A percentile compares a stretch with the other conserved stretches of the same genome.
These are phyloP conservation scores for Marasmius fiardii DNA, from an alignment of 1,284 basidiomycete genomes.

Conservation along the genomic window DNA sequence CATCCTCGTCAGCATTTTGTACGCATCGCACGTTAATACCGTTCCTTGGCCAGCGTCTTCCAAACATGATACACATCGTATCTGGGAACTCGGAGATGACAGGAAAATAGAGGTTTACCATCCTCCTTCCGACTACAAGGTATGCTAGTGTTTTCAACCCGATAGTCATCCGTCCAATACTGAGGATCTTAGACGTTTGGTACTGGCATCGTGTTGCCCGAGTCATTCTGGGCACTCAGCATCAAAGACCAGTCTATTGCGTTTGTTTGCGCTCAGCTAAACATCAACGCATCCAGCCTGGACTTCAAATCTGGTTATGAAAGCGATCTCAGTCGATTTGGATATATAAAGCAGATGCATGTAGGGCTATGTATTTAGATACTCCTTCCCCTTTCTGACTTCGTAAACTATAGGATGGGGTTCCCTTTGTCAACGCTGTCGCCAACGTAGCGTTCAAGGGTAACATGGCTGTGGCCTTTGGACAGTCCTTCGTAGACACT, in stretches of 20 bases:
- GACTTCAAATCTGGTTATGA: constrained; percentile 31
- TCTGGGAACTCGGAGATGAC: constrained; percentile 27
- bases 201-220: constrained; percentile 35
- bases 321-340: constrained; percentile 27
- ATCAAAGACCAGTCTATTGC: constrained; percentile 31
- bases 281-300: constrained; percentile 24
- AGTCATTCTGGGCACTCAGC: constrained; percentile 23
- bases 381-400: constrained; percentile 34
- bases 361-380: constrained; percentile 45
- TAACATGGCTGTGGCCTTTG: constrained; percentile 42
- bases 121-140: constrained; percentile 37
- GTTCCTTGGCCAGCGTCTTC: constrained; percentile 11
- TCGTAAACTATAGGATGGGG: constrained; percentile 37
- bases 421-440: constrained; percentile 46
- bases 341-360: constrained; percentile 39
- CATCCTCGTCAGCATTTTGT: constrained; percentile 18
- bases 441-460: constrained; percentile 43
- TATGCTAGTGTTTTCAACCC: constrained; percentile 9
- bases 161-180: background rate
- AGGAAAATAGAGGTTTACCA: constrained; percentile 36
- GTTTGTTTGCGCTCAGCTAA: constrained; percentile 31
- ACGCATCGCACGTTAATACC: constrained; percentile 15
- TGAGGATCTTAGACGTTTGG: constrained; percentile 35
- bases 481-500: constrained; percentile 47
- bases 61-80: constrained; percentile 16